These are phyloP conservation scores for Fonsecaea pedrosoi DNA, from an alignment of 2,329 filamentous ascomycete species.

Conservation along the genomic window DNA sequence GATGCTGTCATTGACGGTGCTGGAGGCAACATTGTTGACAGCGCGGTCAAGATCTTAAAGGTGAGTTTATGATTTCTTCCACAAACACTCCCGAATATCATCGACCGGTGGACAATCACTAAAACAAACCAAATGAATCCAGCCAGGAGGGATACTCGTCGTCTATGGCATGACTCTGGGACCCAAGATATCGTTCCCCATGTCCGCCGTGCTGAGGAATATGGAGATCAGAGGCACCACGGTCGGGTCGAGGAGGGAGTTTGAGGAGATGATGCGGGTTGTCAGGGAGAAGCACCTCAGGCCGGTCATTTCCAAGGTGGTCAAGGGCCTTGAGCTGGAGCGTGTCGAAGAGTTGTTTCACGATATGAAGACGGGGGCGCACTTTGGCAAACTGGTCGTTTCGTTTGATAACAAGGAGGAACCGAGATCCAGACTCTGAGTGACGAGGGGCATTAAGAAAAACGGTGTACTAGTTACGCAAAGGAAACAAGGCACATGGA, in stretches of 20 bases:
- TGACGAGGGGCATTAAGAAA: no score
- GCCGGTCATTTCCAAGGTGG: slow-evolving; percentile 76
- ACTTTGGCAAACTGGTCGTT: slow-evolving; percentile 93
- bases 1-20: slow-evolving; percentile 91
- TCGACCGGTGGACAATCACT: no score
- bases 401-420: slow-evolving; percentile 57
- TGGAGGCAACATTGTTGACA: slow-evolving; percentile 80
- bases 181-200: slow-evolving; percentile 84
- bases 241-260: slow-evolving; percentile 89
- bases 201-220: slow-evolving; percentile 83
- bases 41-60: slow-evolving; percentile 72
- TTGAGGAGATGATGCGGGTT: slow-evolving; percentile 83
- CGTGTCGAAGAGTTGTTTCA: slow-evolving; percentile 80
- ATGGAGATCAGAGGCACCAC: slow-evolving; percentile 83
- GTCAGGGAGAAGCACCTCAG: slow-evolving; percentile 73
- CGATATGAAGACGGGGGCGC: slow-evolving; percentile 81
- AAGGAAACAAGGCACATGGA: no score
- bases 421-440: not conserved
- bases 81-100: no score
- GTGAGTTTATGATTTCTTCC: no score
- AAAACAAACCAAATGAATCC: no score
- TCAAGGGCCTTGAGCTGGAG: slow-evolving; percentile 70
- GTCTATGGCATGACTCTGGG: slow-evolving; percentile 88
- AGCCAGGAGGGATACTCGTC: slow-evolving; percentile 72
- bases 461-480: no score